Evolutionary conservation across 306 rosid species (phyloP), one percentile per base, ranked within the genome.

Genomic region (Rubus idaeus): DNA sequence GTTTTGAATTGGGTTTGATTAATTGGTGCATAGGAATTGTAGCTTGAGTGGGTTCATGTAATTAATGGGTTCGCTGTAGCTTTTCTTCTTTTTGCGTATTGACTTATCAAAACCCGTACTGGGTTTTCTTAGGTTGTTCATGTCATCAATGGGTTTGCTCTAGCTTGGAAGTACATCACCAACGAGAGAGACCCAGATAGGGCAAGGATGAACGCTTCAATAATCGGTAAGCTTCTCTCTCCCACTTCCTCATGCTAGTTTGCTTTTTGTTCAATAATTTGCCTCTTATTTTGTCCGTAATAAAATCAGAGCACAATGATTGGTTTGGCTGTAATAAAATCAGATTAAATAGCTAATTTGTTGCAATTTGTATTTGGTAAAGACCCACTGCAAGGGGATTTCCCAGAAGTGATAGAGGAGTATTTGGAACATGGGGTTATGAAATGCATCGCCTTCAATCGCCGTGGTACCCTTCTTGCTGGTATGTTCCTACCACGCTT

Each of bases 371-470:
- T 21, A 8, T 81, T 44, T 52, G 73, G 68, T 70, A 66, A 77
- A 93, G 98, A 93, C 81, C 98, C 99, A 0, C 71, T 91, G 84
- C 99, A 89, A 80, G 99, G 98, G 18, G 97, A 96, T 84, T 96
- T 96, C 71, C 99, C 97, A 0, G 98, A 96, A 86, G 98, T 96
- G 57, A 96, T 92, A n/a, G 99, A 96, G 78, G 98, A 96, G 87
- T 96, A 84, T 82, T 66, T 96, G 83, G 98, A 96, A 49, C 88
- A 92, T 87, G 97, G 98, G 8, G 87, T 87, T 53, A 92, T 91
- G 97, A 92, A 96, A 85, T 96, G 97, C 78, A 87, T 92, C 65
- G 92, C 99, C 63, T 92, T 96, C 76, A 95, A 95, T 73, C 96
- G 97, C 51, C 97, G 96, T 0, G 99, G 99, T 67, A 92, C 97